Percentiles rank a stretch among this genome's conserved stretches.
phyloP scores from a whole-genome alignment of 805 yeast genomes.

The Teunomyces kruisii region DNA sequence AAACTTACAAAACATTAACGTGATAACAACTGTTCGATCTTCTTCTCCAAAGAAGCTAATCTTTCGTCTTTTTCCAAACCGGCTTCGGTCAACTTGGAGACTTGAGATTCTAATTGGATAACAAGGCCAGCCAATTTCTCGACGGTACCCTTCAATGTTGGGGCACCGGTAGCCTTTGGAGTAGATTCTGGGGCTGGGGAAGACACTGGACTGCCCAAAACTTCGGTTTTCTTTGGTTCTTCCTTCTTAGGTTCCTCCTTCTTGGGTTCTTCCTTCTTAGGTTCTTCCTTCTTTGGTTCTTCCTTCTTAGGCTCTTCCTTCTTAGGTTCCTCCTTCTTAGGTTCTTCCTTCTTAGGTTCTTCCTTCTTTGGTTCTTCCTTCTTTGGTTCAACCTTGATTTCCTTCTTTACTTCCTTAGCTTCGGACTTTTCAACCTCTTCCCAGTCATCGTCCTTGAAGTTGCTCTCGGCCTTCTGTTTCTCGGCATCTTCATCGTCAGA shows the following conservation, averaged over 20 bases:
- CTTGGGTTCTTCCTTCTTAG: conserved; percentile 14
- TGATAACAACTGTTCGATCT: conserved; percentile 54
- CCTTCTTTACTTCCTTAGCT: neutral
- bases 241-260: conserved; percentile 16
- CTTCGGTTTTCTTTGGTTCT: conserved; percentile 18
- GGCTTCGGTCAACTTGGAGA: conserved; percentile 49
- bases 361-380: neutral
- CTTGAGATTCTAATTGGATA: conserved; percentile 53
- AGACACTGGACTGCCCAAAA: neutral
- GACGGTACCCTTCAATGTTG: conserved; percentile 70
- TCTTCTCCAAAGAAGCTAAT: conserved; percentile 56
- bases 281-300: conserved; percentile 14
- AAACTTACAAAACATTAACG: conserved; percentile 1
- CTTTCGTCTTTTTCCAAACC: conserved; percentile 67
- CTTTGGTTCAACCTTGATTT: neutral
- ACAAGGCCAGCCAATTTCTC: conserved; percentile 65
- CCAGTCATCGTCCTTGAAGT: conserved; percentile 35
- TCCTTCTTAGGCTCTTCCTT: conserved; percentile 14
- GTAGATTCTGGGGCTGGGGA: conserved; percentile 9
- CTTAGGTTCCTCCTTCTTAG: conserved; percentile 11
- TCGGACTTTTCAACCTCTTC: conserved; percentile 36
- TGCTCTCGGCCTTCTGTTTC: conserved; percentile 15
- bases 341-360: conserved; percentile 6
- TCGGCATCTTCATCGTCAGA: conserved; percentile 37
- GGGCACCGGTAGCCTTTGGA: conserved; percentile 36